These are phyloP conservation scores for Berkeleyomyces basicola DNA, from an alignment of 2,329 filamentous ascomycete genomes.

Conservation along the genomic window DNA sequence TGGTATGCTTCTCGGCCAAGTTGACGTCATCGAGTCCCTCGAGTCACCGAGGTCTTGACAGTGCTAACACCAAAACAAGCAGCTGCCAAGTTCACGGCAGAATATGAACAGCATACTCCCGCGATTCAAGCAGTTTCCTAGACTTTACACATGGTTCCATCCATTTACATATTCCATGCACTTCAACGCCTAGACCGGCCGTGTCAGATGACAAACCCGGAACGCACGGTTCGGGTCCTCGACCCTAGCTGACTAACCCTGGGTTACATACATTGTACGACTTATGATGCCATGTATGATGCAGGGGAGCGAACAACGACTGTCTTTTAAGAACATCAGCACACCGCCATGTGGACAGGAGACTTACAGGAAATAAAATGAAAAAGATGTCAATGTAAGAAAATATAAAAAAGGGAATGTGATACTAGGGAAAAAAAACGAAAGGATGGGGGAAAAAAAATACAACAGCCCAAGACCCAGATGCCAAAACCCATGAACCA, in stretches of 20 bases:
- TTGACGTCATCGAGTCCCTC: slow-evolving; percentile 2
- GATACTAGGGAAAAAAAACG: background rate
- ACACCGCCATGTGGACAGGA: background rate
- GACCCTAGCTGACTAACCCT: background rate
- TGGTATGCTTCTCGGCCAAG: background rate
- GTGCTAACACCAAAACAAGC: background rate
- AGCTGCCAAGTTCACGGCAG: background rate
- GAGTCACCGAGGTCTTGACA: background rate
- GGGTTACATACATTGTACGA: background rate
- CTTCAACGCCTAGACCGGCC: too few relatives aligned
- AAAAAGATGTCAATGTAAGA: background rate
- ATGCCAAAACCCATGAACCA: background rate
- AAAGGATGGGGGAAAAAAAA: background rate
- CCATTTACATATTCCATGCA: too few relatives aligned
- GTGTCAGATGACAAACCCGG: background rate
- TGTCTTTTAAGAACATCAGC: background rate
- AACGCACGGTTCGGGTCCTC: background rate
- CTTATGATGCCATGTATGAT: background rate
- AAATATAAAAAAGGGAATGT: background rate
- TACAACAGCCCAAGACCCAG: background rate
- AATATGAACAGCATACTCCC: too few relatives aligned
- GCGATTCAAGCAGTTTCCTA: too few relatives aligned
- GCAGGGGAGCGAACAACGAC: background rate
- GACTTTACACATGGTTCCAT: too few relatives aligned
- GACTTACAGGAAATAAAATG: background rate